Conservation (phyloP, 371 early-diverging fungal genomes). For the Rhizopus delemar region DNA sequence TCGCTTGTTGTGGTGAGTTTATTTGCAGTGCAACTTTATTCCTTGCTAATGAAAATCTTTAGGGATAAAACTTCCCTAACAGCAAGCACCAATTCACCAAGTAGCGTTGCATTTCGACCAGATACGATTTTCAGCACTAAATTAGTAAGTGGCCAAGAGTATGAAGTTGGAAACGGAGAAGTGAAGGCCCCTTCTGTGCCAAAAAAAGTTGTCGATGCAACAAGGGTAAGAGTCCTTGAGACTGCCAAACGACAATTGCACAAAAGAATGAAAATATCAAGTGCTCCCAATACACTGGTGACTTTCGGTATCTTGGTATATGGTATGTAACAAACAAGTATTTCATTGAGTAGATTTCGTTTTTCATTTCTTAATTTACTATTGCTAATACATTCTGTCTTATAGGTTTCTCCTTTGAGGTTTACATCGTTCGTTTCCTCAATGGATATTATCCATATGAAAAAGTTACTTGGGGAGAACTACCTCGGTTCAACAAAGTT, state of each 20-base stretch:
- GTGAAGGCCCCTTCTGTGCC: background rate
- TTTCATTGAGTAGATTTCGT: background rate
- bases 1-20: conserved; percentile 2
- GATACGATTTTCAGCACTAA: background rate
- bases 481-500: background rate
- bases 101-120: background rate
- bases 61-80: background rate
- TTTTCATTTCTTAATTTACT: background rate
- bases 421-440: background rate
- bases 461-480: conserved; percentile 2
- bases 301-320: background rate
- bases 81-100: background rate
- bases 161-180: conserved; percentile 3
- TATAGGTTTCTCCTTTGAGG: conserved; percentile 2
- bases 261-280: conserved; percentile 3
- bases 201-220: background rate
- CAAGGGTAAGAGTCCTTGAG: background rate
- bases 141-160: background rate
- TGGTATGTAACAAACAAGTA: background rate
- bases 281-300: background rate
- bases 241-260: conserved; percentile 1
- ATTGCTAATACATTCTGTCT: conserved; percentile 1
- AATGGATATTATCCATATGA: background rate
- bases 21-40: conserved; percentile 6
- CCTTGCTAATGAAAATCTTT: conserved; percentile 7